Base-by-base conservation (phyloP, 2,329 filamentous ascomycete genomes). In the Mycosphaerella arachidis region DNA sequence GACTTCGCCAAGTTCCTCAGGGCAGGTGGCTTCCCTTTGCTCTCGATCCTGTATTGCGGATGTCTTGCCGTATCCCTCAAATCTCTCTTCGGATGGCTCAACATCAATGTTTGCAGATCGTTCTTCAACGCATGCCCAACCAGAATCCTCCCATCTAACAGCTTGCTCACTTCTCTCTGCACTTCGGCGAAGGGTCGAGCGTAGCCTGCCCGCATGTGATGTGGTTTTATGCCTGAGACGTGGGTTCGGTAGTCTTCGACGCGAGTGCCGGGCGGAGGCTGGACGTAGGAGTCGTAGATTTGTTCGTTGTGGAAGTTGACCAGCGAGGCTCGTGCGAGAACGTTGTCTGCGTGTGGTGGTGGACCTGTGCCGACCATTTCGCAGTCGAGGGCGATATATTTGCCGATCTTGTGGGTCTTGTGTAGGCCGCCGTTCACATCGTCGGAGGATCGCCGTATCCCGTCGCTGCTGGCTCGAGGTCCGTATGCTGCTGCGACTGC, bases 271-370 rank as follows among this genome's bases (percentile, higher is more conserved):
- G 67, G 58, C 7, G 70, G 69, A 1, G 91, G 89, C 56, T 84
- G 84, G 9, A 97, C 94, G 71, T 89, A 97, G 12, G 90, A 93
- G 78, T 99, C 94, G 81, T 97, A 97, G 50, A 99, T 79, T 74
- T 96, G 91, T 30, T 89, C 84, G 18, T 92, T 92, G 72, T 97
- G 91, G 75, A 92, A 99, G 75, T 97, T 96, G 67, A 97, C 92
- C 16, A 96, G 79, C 71, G 90, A 96, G 57, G 93, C 91, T 51
- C 94, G 85, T 1, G 94, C 94, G 48, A 99, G 84, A 0, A 86
- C 86, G 37, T 91, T 92, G 71, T 86, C 84, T 64, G 87, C 81
- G 54, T 85, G 85, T 46, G 85, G 85, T 3, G 84, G 78, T 6
- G 84, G 75, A 0, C 89, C 90, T 12, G 95, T 85, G 52, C 93